These are phyloP conservation scores for Berkeleyomyces rouxiae DNA, from an alignment of 2,329 filamentous ascomycete genomes.

Conservation along the genomic window DNA sequence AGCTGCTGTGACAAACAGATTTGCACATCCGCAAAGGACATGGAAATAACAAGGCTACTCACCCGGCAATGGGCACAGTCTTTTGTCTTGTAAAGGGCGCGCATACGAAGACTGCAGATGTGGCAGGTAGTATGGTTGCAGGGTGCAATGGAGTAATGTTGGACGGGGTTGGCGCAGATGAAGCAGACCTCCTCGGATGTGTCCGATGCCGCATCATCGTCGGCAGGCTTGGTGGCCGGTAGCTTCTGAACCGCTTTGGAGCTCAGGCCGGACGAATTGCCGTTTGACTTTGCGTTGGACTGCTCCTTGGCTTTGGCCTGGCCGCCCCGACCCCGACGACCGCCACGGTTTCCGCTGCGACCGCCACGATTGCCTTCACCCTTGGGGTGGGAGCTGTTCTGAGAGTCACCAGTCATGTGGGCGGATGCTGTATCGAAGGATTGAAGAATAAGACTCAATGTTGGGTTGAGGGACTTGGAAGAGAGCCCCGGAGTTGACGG, in stretches of 20 bases:
- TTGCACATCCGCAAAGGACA: not conserved
- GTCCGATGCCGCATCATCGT: constrained; percentile 6
- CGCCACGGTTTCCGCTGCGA: not conserved
- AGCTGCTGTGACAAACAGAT: not conserved
- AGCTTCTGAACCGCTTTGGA: constrained; percentile 4
- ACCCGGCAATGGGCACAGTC: constrained; percentile 92
- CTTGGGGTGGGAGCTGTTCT: constrained; percentile 1
- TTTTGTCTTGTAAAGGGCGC: constrained; percentile 90
- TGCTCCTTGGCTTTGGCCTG: not conserved
- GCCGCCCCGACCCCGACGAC: constrained; percentile 1
- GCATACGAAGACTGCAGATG: constrained; percentile 80
- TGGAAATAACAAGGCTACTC: constrained; percentile 22
- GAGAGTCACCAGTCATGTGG: constrained; percentile 8
- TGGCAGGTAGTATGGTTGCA: constrained; percentile 97
- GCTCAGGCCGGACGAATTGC: not conserved
- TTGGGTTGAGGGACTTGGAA: too few species aligned
- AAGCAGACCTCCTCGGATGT: constrained; percentile 65
- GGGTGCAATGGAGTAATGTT: constrained; percentile 74
- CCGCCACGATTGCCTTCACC: not conserved
- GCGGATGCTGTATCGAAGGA: not conserved
- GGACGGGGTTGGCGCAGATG: constrained; percentile 84
- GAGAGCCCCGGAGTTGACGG: too few species aligned
- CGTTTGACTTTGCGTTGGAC: not conserved
- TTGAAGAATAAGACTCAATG: not conserved
- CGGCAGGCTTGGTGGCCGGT: not conserved